phyloP scores from a whole-genome alignment of 768 basidiomycete genomes.

The Phaffia tasmanica region DNA sequence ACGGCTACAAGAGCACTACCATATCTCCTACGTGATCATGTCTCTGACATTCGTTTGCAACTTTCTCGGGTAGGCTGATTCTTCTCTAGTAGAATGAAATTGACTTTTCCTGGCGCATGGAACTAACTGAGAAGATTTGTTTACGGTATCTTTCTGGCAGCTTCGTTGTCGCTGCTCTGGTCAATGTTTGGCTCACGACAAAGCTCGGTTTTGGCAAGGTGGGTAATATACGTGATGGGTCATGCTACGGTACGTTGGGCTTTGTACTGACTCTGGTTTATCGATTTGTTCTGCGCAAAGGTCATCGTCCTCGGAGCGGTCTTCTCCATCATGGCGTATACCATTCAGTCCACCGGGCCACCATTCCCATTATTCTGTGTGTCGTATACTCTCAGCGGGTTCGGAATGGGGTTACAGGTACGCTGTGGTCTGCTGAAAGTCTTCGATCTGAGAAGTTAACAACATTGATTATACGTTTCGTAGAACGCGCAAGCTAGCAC shows the following conservation, averaged over 20 bases:
- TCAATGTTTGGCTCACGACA: slow-evolving; percentile 45
- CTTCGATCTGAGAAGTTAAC: not conserved
- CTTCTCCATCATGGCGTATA: slow-evolving; percentile 31
- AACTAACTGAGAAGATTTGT: too few relatives aligned
- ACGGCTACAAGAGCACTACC: slow-evolving; percentile 27
- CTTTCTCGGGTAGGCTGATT: slow-evolving; percentile 31
- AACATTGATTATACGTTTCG: not conserved
- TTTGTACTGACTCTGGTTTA: not conserved
- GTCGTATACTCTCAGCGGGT: slow-evolving; percentile 43
- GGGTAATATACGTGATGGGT: not conserved
- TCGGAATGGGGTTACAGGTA: slow-evolving; percentile 44
- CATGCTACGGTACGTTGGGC: not conserved
- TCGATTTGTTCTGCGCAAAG: not conserved
- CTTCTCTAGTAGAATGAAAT: too few relatives aligned
- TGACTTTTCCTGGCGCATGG: too few relatives aligned
- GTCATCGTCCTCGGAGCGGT: slow-evolving; percentile 26
- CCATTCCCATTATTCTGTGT: slow-evolving; percentile 45
- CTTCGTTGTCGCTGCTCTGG: slow-evolving; percentile 43
- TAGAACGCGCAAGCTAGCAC: slow-evolving; percentile 47
- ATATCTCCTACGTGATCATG: slow-evolving; percentile 14
- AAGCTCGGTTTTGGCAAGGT: slow-evolving; percentile 36
- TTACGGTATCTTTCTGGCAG: slow-evolving; percentile 39
- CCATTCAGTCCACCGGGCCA: slow-evolving; percentile 41
- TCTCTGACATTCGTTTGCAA: slow-evolving; percentile 46
- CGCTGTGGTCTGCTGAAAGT: not conserved